Base-by-base conservation (phyloP, 2,329 filamentous ascomycete species). In the Colletotrichum gigasporum region DNA sequence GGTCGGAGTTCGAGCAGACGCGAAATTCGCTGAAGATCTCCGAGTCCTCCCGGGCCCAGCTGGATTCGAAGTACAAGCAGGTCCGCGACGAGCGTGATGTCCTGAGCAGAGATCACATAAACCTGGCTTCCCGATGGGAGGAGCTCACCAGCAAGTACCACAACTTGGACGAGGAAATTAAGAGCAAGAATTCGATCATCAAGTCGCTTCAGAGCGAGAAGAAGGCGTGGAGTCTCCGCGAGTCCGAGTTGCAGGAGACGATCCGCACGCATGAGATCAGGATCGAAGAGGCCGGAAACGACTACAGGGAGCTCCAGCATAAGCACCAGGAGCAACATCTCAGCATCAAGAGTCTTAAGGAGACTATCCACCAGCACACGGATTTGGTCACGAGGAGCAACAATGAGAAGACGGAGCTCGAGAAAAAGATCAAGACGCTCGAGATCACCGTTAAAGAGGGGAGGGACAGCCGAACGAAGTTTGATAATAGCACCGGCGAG, bases 231-330 rank as follows among this genome's bases (percentile, higher is more conserved):
- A 54, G 59, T 18, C 54, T 52, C 32, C 16, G 18, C 0, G 30
- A 39, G 28, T 39, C 45, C 24, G 60, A 63, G 20, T 18, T 59
- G 2, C 54, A 60, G 5, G 54, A 63, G 12, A 30, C 10, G 11
- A 26, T 63, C 10, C 60, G 60, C 32, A 63, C 59, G 35, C 18
- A 16, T n/a, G 60, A 63, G 11, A 54, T 53, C 47, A 52, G 34
- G 7, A 16, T 52, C 20, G 60, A 63, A 4, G 60, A 63, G 60
- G 14, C 60, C 8, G 32, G n/a, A 20, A 54, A 55, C 37, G 60
- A 63, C 45, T 45, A 52, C 60, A 51, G 60, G 45, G 60, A 63
- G 11, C 24, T 59, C 2, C 54, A 63, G 39, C 54, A 63, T 8
- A 16, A 28, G 24, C 32, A 51, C 32, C 54, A 59, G 55, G 60